A percentile compares a stretch with the other conserved stretches of the same genome.
Conservation (phyloP, 169 alveolate species). For the Theileria orientalis region DNA sequence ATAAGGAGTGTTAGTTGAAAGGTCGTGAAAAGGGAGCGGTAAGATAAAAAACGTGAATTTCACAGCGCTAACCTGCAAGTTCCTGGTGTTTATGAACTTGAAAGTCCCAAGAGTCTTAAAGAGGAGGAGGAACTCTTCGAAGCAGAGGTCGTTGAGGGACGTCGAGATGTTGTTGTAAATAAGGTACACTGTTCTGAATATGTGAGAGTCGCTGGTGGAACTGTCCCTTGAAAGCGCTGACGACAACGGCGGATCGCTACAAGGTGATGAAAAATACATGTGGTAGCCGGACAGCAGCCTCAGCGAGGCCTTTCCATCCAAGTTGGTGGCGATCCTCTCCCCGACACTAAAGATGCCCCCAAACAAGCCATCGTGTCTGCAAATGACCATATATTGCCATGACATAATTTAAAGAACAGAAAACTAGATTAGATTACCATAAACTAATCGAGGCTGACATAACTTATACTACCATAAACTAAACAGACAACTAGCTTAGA, state of each 20-base stretch:
- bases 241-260: neutral
- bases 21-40: too few relatives aligned
- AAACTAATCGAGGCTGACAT: too few relatives aligned
- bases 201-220: neutral
- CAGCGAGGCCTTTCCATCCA: conserved; percentile 1
- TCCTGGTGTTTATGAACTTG: neutral
- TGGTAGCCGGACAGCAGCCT: conserved; percentile 1
- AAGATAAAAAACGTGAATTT: too few relatives aligned
- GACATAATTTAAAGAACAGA: too few relatives aligned
- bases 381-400: neutral
- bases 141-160: neutral
- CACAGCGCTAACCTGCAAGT: neutral
- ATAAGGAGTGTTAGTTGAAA: neutral
- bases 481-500: too few relatives aligned
- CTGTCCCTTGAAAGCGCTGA: neutral
- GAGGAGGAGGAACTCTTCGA: neutral
- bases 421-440: too few relatives aligned
- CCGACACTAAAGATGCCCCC: neutral
- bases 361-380: conserved; percentile 8
- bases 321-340: conserved; percentile 1
- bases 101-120: neutral
- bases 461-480: too few relatives aligned
- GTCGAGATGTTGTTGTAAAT: conserved; percentile 2
- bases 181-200: neutral
- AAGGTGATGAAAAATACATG: neutral